Base-by-base conservation (phyloP, 805 yeast genomes). In the Torulaspora maleeae region DNA sequence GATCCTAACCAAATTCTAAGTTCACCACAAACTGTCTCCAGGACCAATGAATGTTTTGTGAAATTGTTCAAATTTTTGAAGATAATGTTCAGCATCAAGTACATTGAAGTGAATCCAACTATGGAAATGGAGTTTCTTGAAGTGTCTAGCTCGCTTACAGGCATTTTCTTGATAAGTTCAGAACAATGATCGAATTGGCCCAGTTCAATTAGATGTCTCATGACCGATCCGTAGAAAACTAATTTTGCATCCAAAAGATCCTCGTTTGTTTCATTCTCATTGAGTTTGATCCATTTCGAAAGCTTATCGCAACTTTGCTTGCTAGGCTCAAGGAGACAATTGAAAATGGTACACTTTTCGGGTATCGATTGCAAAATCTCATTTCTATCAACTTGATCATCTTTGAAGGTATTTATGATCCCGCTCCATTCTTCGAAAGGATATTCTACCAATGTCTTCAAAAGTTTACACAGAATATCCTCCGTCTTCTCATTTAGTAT, bases 1-100 rank as follows among this genome's bases (percentile, higher is more conserved):
- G 61, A 58, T 27, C 71, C 70, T 22, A 64, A 41, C 71, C 71
- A 67, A 2, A 68, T 60, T 53, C 72, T 60, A 17, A 67, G 38
- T 10, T 53, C 48, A 9, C 65, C 68, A 6, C 60, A 52, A 12
- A 66, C 49, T 30, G 59, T 61, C 43, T 67, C 71, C 41, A 48
- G 24, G n/a, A 39, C 32, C 7, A 41, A 11, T 3, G 38, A 30
- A 13, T 41, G 44, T 6, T 44, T 41, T 20, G 19, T 41, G 33
- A 48, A 48, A 9, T 41, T 44, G n/a, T 50, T 41, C 9, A 50
- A 30, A 12, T 53, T 48, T 11, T 53, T 54, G 52, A 60, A 48
- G 17, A 52, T 20, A 3, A 44, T 32, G 16, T 54, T 49, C 11
- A 56, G 36, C 22, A 60, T 52, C 13, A 61, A 51, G 44, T 57